Evolutionary conservation across 2,329 filamentous ascomycete genomes (phyloP).

Genomic region (Alternaria brassicae): DNA sequence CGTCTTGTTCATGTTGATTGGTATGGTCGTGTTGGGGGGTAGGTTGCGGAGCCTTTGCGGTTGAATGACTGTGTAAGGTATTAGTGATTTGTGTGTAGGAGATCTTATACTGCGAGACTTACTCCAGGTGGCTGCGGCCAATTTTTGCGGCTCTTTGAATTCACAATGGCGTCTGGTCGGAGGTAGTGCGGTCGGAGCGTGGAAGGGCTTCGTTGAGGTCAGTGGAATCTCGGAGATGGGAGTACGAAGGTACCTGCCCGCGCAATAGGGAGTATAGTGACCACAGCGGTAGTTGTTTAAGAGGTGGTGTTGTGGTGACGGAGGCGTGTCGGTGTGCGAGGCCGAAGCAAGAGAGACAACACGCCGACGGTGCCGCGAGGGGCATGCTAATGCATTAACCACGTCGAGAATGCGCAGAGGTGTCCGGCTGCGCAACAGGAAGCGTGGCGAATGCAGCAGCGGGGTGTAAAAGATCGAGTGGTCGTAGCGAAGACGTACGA

Average conservation of each 20-base stretch:
- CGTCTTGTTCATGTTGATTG: background rate
- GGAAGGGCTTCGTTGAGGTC: background rate
- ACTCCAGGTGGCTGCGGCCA: background rate
- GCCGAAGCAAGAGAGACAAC: background rate
- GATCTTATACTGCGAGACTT: background rate
- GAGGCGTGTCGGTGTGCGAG: background rate
- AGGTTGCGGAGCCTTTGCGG: background rate
- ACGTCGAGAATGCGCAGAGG: background rate
- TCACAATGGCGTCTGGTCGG: background rate
- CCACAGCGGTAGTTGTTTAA: background rate
- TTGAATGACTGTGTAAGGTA: background rate
- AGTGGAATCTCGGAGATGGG: background rate
- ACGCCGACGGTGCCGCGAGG: background rate
- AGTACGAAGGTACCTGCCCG: background rate
- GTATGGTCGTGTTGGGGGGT: background rate
- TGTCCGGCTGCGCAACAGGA: no score
- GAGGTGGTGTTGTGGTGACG: background rate
- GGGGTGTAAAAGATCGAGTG: no score
- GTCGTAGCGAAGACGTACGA: no score
- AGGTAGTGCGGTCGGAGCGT: fast-evolving
- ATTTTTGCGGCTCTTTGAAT: background rate
- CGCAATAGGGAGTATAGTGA: background rate
- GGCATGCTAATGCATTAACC: background rate
- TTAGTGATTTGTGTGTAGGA: background rate
- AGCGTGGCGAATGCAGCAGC: no score